Evolutionary conservation across 2,329 filamentous ascomycete genomes (phyloP).

Genomic region (Ceratocystiopsis sp.): DNA sequence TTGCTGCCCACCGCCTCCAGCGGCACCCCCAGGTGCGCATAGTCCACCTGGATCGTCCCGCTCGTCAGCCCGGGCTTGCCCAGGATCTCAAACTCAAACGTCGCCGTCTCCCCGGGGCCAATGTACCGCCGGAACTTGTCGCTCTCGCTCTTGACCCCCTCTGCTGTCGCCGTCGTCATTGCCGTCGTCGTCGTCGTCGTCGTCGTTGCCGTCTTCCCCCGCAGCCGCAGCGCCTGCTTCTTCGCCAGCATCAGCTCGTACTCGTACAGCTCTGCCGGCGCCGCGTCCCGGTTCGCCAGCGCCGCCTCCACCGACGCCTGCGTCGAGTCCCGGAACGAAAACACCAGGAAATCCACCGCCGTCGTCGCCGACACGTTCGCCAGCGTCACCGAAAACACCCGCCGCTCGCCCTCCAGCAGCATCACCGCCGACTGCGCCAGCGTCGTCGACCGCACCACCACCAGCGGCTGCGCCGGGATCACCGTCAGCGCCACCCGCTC

Average conservation of each 20-base stretch:
- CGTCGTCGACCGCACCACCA: constrained; percentile 59
- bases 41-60: constrained; percentile 70
- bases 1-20: constrained; percentile 50
- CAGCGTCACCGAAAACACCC: constrained; percentile 60
- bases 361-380: constrained; percentile 57
- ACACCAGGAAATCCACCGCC: constrained; percentile 66
- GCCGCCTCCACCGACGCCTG: constrained; percentile 60
- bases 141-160: background rate
- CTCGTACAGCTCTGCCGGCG: constrained; percentile 68
- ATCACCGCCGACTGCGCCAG: constrained; percentile 75
- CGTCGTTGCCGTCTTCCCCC: constrained; percentile 3
- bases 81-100: constrained; percentile 68
- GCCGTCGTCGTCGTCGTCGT: no score
- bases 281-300: constrained; percentile 58
- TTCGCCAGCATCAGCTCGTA: constrained; percentile 64
- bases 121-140: constrained; percentile 32
- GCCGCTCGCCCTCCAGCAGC: constrained; percentile 80
- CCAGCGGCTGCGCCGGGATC: constrained; percentile 60
- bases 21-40: constrained; percentile 59
- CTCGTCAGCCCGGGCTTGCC: constrained; percentile 73
- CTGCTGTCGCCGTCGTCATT: no score
- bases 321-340: constrained; percentile 82
- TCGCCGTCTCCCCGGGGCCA: constrained; percentile 46
- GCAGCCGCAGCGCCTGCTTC: constrained; percentile 48
- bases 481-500: constrained; percentile 50